Evolutionary conservation across 2,329 filamentous ascomycete genomes (phyloP).

Genomic region (Fusarium anthophilum): DNA sequence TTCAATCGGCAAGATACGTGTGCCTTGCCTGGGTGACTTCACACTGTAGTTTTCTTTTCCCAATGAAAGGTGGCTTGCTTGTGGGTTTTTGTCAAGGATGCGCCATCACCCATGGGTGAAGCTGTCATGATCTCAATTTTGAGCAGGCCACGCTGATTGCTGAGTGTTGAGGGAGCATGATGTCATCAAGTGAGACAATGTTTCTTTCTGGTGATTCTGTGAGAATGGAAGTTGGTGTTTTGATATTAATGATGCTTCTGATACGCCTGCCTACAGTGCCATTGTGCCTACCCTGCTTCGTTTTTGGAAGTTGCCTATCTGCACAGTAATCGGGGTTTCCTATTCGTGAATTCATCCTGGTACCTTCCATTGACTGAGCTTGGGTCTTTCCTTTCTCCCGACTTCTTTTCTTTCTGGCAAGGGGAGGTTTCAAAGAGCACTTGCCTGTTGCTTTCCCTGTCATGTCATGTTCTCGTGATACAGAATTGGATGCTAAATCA

Average conservation of each 20-base stretch:
- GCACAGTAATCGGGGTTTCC: constrained; percentile 1
- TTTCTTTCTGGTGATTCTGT: neutral
- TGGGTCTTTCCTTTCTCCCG: neutral
- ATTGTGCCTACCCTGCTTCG: neutral
- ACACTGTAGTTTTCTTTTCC: neutral
- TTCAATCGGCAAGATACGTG: constrained; percentile 21
- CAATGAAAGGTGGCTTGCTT: constrained; percentile 5
- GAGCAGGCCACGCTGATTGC: neutral
- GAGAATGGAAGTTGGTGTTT: neutral
- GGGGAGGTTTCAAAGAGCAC: neutral
- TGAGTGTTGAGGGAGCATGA: neutral
- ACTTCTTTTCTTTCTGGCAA: neutral
- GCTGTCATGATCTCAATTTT: constrained; percentile 7
- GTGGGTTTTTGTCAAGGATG: neutral
- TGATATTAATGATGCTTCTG: neutral
- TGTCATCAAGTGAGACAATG: neutral
- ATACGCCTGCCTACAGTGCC: neutral
- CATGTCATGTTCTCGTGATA: constrained; percentile 14
- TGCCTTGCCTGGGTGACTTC: neutral
- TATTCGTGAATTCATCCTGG: neutral
- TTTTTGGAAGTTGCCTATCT: neutral
- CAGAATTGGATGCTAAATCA: constrained; percentile 3
- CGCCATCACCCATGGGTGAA: neutral
- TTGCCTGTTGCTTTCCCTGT: neutral
- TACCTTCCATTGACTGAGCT: neutral